These are phyloP conservation scores for Aspergillus diversus DNA, from an alignment of 495 filamentous ascomycete genomes.

Conservation along the genomic window DNA sequence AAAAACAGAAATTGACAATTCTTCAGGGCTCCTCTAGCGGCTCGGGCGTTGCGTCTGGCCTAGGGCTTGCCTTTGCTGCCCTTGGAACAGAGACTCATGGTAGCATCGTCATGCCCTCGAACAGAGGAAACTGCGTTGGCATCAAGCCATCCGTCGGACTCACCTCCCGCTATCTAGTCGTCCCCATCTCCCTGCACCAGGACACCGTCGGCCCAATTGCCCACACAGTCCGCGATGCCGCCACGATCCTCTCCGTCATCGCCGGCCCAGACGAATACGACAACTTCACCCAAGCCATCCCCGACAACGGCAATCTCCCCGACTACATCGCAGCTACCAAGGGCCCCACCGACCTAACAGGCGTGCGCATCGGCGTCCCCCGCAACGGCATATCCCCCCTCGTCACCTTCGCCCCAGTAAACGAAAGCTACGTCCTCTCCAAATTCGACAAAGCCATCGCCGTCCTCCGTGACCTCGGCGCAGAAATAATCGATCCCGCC, in stretches of 20 bases:
- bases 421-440: background rate
- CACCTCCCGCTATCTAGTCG: background rate
- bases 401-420: background rate
- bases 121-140: background rate
- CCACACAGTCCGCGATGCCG: background rate
- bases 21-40: background rate
- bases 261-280: slow-evolving; percentile 2
- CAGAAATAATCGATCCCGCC: background rate
- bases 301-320: background rate
- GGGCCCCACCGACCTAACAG: background rate
- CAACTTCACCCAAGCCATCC: slow-evolving; percentile 1
- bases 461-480: slow-evolving; percentile 1
- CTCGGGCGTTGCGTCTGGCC: background rate
- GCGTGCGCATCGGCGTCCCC: background rate
- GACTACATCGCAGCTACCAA: background rate
- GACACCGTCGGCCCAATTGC: background rate
- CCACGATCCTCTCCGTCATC: background rate
- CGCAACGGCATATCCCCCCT: background rate
- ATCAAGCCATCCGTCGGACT: slow-evolving; percentile 3
- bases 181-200: slow-evolving; percentile 2
- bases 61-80: background rate
- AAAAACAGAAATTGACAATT: background rate
- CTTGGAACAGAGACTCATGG: slow-evolving; percentile 4
- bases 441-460: background rate
- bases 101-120: background rate